These are phyloP conservation scores for Chloris gayana DNA, from an alignment of 176 grass and related monocot genomes.

Conservation along the genomic window DNA sequence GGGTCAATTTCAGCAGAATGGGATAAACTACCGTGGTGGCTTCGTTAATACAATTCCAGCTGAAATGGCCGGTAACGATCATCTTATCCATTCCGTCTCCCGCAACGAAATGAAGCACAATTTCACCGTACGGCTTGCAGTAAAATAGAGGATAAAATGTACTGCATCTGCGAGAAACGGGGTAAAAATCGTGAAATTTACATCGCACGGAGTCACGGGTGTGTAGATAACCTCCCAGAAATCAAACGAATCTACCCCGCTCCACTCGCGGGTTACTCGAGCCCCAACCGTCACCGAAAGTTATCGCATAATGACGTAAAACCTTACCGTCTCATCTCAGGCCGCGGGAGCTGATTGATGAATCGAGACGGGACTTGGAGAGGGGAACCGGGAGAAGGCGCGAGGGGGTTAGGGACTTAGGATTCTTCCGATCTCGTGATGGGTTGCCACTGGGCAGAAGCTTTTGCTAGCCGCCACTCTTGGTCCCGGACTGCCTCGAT, in stretches of 20 bases:
- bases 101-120: not conserved
- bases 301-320: not conserved
- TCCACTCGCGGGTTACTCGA: not conserved
- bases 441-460: not conserved
- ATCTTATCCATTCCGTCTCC: not conserved
- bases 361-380: not conserved
- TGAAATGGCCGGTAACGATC: not conserved
- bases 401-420: not conserved
- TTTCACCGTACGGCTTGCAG: not conserved
- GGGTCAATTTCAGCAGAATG: too few relatives aligned
- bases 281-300: not conserved
- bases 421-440: conserved; percentile 5
- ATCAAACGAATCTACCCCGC: not conserved
- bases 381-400: not conserved
- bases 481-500: conserved; percentile 10
- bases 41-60: not conserved
- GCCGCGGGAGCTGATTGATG: not conserved
- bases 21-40: too few relatives aligned
- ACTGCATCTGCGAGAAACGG: not conserved
- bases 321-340: conserved; percentile 36
- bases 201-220: not conserved
- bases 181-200: not conserved
- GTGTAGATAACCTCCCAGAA: not conserved
- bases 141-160: not conserved
- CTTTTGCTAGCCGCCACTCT: not conserved